A percentile compares a stretch with the other conserved stretches of the same genome.
phyloP scores from a whole-genome alignment of 2,329 filamentous ascomycete genomes.

The Aspergillus sp. region DNA sequence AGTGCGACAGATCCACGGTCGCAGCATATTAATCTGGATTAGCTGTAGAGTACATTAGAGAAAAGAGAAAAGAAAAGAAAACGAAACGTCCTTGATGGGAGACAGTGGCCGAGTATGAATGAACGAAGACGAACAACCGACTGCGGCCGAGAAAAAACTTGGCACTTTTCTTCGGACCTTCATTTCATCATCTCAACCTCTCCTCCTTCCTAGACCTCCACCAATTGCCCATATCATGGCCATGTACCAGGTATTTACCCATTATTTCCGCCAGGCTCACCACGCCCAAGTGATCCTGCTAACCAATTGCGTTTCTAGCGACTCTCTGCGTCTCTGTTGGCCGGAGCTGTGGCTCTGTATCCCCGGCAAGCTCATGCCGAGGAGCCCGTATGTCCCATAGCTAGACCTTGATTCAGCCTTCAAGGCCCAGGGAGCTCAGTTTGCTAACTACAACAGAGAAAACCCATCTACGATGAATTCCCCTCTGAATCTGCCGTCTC shows the following conservation, averaged over 20 bases:
- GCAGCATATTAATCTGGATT: slow-evolving; percentile 11
- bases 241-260: slow-evolving; percentile 39
- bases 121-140: slow-evolving; percentile 20
- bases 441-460: slow-evolving; percentile 28
- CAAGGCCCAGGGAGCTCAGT: background rate
- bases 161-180: slow-evolving; percentile 15
- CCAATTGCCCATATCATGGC: slow-evolving; percentile 40
- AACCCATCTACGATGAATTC: slow-evolving; percentile 47
- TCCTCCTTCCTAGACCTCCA: slow-evolving; percentile 29
- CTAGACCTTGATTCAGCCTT: background rate
- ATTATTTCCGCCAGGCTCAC: background rate
- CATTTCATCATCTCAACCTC: slow-evolving; percentile 14
- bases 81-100: slow-evolving; percentile 9
- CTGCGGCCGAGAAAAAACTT: slow-evolving; percentile 28
- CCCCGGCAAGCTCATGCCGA: slow-evolving; percentile 46
- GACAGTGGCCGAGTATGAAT: slow-evolving; percentile 1
- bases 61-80: background rate
- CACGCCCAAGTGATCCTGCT: slow-evolving; percentile 21
- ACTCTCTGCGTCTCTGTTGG: slow-evolving; percentile 41
- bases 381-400: slow-evolving; percentile 35
- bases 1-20: slow-evolving; percentile 13
- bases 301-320: slow-evolving; percentile 34
- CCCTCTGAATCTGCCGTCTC: slow-evolving; percentile 24
- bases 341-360: slow-evolving; percentile 40
- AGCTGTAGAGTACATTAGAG: slow-evolving; percentile 13